Evolutionary conservation across 2,329 filamentous ascomycete species (phyloP), one percentile per base, ranked within the genome.

Genomic region (Talaromyces albobiverticillius): DNA sequence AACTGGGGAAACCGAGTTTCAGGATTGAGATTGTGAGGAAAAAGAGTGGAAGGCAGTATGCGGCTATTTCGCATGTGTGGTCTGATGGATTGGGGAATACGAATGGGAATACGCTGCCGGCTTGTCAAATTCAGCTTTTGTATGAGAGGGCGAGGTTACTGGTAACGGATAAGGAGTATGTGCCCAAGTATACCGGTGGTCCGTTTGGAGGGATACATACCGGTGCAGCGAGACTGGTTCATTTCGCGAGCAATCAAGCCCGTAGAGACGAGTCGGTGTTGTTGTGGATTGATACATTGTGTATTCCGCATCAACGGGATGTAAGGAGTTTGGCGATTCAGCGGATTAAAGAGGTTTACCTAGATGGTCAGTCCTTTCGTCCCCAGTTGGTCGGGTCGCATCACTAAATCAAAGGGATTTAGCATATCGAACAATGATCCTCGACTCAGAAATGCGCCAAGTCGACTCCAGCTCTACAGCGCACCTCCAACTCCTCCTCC

Each of bases 401-500:
- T n/a, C n/a, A n/a, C n/a, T n/a, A n/a, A n/a, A 5, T 29, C 26
- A 29, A 29, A 29, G 9, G 34, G 22, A 0, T 3, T 10, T 11
- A 50, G 47, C 47, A 31, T 50, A 50, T 22, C 47, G 47, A 31
- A 32, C 29, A 14, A 31, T 51, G 38, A 43, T 51, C 26, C 48
- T 51, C 8, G 48, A 51, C 20, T 43, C 48, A 3, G 48, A 51
- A 45, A 43, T 51, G 48, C 38, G 47, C 20, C 47, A 40, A 13
- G 47, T 50, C 34, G 36, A 41, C 2, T 31, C 34, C 4, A 29
- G 22, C 16, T 50, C 47, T 42, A 32, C 34, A n/a, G 13, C 47
- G 2, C n/a, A 36, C 2, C 13, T 56, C 3, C 69, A 73, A 42
- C 52, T 68, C 13, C 46, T 72, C 0, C 49, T 67, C 4, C 60